phyloP scores from a whole-genome alignment of 1,284 basidiomycete species.

The Sporisorium graminicola region DNA sequence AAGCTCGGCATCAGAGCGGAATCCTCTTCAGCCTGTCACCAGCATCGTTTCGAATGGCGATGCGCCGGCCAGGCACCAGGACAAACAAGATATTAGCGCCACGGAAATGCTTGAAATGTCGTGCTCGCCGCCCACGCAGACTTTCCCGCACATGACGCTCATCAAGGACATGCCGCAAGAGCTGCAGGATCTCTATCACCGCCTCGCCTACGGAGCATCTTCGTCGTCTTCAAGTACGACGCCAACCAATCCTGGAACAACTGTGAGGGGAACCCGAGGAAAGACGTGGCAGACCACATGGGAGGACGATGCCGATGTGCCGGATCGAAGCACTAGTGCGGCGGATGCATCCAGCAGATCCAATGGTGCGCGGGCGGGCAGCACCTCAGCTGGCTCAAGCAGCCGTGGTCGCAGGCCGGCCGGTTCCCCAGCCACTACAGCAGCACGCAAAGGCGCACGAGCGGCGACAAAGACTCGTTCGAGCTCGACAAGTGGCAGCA shows the following conservation, averaged over 20 bases:
- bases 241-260: slow-evolving; percentile 6
- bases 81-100: slow-evolving; percentile 1
- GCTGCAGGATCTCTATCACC: slow-evolving; percentile 28
- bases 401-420: slow-evolving; percentile 14
- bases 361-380: neutral
- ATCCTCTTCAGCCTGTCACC: slow-evolving; percentile 7
- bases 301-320: slow-evolving; percentile 12
- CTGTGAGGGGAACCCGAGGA: slow-evolving; percentile 26
- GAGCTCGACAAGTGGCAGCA: neutral
- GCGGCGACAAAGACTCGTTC: slow-evolving; percentile 9
- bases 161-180: slow-evolving; percentile 44
- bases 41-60: slow-evolving; percentile 5
- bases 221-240: slow-evolving; percentile 4
- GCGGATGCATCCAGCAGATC: slow-evolving; percentile 3
- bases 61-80: neutral
- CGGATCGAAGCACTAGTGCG: neutral
- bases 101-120: slow-evolving; percentile 23
- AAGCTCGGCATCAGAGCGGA: slow-evolving; percentile 2
- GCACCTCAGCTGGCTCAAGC: neutral
- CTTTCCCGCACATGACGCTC: slow-evolving; percentile 20
- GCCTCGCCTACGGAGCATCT: slow-evolving; percentile 28
- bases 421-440: neutral
- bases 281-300: slow-evolving; percentile 51
- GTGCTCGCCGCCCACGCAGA: slow-evolving; percentile 28
- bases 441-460: slow-evolving; percentile 9